A percentile compares a stretch with the other conserved stretches of the same genome.
Evolutionary conservation across 2,329 filamentous ascomycete species (phyloP).

Genomic region (Cladobotryum protrusum): DNA sequence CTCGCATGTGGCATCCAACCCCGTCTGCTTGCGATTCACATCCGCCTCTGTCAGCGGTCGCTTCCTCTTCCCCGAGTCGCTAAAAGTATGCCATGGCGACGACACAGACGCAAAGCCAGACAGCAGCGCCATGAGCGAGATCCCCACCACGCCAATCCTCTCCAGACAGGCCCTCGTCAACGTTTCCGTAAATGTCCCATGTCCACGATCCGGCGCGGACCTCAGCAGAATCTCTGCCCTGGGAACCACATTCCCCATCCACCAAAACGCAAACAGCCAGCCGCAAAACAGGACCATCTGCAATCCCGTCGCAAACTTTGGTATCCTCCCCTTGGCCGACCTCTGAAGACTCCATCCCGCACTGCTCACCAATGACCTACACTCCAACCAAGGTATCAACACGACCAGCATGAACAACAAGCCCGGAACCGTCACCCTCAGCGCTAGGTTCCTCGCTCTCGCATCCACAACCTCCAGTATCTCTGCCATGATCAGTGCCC

Average conservation of each 20-base stretch:
- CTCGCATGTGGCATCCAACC: slow-evolving; percentile 70
- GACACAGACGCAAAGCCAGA: slow-evolving; percentile 87
- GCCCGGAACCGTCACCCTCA: slow-evolving; percentile 63
- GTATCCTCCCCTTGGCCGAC: slow-evolving; percentile 48
- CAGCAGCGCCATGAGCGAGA: slow-evolving; percentile 79
- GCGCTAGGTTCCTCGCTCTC: slow-evolving; percentile 58
- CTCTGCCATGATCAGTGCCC: slow-evolving; percentile 76
- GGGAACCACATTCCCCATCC: slow-evolving; percentile 59
- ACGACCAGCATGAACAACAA: slow-evolving; percentile 67
- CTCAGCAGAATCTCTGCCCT: slow-evolving; percentile 4
- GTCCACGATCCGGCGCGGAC: slow-evolving; percentile 12
- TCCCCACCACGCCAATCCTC: slow-evolving; percentile 76
- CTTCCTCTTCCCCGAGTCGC: slow-evolving; percentile 45
- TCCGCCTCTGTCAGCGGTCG: slow-evolving; percentile 66
- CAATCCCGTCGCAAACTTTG: slow-evolving; percentile 57
- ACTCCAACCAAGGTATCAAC: slow-evolving; percentile 71
- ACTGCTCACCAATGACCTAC: slow-evolving; percentile 56
- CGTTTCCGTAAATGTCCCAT: slow-evolving; percentile 20
- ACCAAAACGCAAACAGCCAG: slow-evolving; percentile 76
- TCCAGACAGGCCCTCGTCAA: slow-evolving; percentile 53
- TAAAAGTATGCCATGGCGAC: slow-evolving; percentile 78
- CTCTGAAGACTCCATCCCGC: slow-evolving; percentile 58
- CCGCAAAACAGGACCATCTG: slow-evolving; percentile 55
- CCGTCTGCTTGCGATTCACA: slow-evolving; percentile 69
- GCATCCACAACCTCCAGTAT: slow-evolving; percentile 70